Evolutionary conservation across 345 rosid species (phyloP).

Genomic region (Camelina sativa): DNA sequence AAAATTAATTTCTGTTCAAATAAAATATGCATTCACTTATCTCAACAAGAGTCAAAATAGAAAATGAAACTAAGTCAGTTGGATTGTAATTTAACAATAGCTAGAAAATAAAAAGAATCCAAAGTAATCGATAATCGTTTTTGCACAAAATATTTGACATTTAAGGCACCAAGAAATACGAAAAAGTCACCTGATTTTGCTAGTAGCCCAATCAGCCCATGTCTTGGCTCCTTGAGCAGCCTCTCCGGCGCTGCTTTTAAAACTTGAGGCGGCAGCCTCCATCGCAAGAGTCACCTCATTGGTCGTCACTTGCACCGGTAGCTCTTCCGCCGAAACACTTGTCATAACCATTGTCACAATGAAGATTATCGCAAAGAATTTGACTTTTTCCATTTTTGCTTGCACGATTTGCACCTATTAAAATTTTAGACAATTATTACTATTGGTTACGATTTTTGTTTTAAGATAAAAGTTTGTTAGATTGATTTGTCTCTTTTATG

Average conservation of each 20-base stretch:
- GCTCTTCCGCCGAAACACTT: constrained; percentile 34
- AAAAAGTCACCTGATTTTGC: constrained; percentile 23
- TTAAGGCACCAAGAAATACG: background rate
- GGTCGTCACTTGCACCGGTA: constrained; percentile 11
- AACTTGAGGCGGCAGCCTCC: constrained; percentile 43
- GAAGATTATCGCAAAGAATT: constrained; percentile 17
- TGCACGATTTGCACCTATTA: constrained; percentile 16
- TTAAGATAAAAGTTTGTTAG: background rate
- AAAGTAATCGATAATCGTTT: background rate
- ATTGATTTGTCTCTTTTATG: constrained; percentile 9
- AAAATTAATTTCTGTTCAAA: background rate
- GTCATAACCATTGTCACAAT: constrained; percentile 28
- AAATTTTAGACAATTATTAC: constrained; percentile 18
- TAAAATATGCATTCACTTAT: background rate
- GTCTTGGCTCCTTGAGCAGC: constrained; percentile 46
- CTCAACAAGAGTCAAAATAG: background rate
- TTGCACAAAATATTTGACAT: background rate
- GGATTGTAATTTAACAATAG: background rate
- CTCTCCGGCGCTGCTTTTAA: constrained; percentile 44
- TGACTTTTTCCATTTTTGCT: constrained; percentile 32
- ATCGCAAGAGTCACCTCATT: constrained; percentile 42
- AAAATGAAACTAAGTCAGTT: background rate
- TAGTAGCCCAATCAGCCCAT: constrained; percentile 46
- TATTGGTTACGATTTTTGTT: constrained; percentile 23
- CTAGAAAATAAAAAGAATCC: background rate